Percentiles rank a stretch among this genome's conserved stretches.
These are phyloP conservation scores for Butyriboletus loyo DNA, from an alignment of 768 basidiomycete species.

Conservation along the genomic window DNA sequence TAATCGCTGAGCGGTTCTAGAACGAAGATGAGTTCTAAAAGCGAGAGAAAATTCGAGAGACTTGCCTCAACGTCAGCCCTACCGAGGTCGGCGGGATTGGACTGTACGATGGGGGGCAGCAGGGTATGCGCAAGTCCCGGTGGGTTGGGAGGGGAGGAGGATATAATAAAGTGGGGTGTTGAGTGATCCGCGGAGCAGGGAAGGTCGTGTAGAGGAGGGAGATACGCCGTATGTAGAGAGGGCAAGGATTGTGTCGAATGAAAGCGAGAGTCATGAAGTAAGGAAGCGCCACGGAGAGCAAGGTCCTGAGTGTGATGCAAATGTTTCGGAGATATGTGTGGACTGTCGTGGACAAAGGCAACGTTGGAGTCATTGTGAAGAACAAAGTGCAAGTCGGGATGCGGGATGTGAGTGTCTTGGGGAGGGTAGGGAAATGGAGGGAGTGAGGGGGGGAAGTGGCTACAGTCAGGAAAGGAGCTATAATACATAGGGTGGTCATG, in stretches of 20 bases:
- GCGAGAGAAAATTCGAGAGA: neutral
- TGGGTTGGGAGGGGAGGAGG: slow-evolving; percentile 24
- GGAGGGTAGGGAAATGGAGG: slow-evolving; percentile 23
- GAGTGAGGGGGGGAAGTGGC: slow-evolving; percentile 20
- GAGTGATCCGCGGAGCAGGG: slow-evolving; percentile 16
- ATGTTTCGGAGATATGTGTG: slow-evolving; percentile 31
- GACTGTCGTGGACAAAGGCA: slow-evolving; percentile 17
- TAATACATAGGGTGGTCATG: slow-evolving; percentile 32
- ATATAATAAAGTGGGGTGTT: slow-evolving; percentile 13
- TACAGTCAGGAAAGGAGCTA: slow-evolving; percentile 29
- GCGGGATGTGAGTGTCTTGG: slow-evolving; percentile 26
- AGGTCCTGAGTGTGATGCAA: slow-evolving; percentile 26
- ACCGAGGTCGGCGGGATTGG: slow-evolving; percentile 30
- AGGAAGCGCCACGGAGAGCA: slow-evolving; percentile 12
- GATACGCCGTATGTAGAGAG: slow-evolving; percentile 23
- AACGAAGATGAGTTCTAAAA: slow-evolving; percentile 9
- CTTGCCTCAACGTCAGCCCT: slow-evolving; percentile 26
- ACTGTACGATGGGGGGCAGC: slow-evolving; percentile 33
- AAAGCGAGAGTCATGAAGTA: slow-evolving; percentile 27
- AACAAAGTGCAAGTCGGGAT: slow-evolving; percentile 28
- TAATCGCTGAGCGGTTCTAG: slow-evolving; percentile 28
- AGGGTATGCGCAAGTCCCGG: slow-evolving; percentile 28
- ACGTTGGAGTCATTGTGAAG: slow-evolving; percentile 19
- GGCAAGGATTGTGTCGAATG: slow-evolving; percentile 25
- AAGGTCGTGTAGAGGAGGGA: slow-evolving; percentile 27